Conservation (phyloP, 1,139 yeast species). For the Magnusiomyces ingens region DNA sequence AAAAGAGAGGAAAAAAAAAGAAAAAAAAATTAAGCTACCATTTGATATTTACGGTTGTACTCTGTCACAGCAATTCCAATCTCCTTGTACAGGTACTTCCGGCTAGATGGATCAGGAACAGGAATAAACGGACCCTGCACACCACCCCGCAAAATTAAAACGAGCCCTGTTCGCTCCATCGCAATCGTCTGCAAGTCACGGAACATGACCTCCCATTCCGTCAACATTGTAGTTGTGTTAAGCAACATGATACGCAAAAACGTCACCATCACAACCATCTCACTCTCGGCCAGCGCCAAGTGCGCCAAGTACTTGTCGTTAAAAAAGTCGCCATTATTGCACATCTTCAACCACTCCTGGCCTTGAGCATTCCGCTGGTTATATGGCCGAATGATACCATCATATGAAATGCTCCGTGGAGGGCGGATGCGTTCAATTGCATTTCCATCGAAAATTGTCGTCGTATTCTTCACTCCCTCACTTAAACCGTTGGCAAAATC, state of each 20-base stretch:
- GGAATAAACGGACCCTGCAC: constrained; percentile 75
- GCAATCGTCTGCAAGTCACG: constrained; percentile 61
- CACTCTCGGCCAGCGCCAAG: constrained; percentile 72
- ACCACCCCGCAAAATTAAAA: constrained; percentile 52
- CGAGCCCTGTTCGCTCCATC: constrained; percentile 74
- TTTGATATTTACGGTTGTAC: constrained; percentile 44
- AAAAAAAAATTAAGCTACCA: constrained; percentile 12
- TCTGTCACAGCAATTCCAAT: constrained; percentile 78
- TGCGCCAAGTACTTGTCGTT: constrained; percentile 81
- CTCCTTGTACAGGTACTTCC: constrained; percentile 61
- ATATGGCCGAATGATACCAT: constrained; percentile 66
- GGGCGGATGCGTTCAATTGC: constrained; percentile 74
- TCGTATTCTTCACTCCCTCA: constrained; percentile 89
- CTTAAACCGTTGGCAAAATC: constrained; percentile 90
- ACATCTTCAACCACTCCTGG: constrained; percentile 80
- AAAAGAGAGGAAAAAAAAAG: background rate
- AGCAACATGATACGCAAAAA: constrained; percentile 63
- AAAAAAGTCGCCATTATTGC: constrained; percentile 72
- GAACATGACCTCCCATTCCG: constrained; percentile 61
- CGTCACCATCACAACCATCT: constrained; percentile 70
- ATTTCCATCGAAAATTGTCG: constrained; percentile 82
- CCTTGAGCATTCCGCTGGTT: constrained; percentile 88
- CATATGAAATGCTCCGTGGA: constrained; percentile 67
- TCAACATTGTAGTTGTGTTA: constrained; percentile 52
- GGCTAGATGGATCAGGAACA: constrained; percentile 57